These are phyloP conservation scores for Pistacia integerrima DNA, from an alignment of 345 rosid genomes.

Conservation along the genomic window DNA sequence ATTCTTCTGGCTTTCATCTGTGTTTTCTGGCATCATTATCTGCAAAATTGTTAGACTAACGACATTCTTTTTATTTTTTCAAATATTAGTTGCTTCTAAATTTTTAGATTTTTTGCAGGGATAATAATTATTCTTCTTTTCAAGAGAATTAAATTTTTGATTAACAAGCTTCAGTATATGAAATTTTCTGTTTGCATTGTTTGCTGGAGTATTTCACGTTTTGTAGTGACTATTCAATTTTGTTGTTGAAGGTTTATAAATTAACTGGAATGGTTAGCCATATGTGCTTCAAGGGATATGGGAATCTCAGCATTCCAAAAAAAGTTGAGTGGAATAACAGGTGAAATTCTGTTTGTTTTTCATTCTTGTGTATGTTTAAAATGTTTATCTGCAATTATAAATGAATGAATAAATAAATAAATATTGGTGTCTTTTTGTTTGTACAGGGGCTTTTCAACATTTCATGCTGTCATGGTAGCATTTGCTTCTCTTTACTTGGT, in stretches of 20 bases:
- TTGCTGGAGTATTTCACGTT: neutral
- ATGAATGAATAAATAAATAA: neutral
- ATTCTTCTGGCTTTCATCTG: constrained; percentile 35
- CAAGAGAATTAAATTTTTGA: too few relatives aligned
- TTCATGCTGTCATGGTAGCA: constrained; percentile 70
- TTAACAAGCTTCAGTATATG: neutral
- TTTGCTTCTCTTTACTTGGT: constrained; percentile 65
- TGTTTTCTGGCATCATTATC: constrained; percentile 46
- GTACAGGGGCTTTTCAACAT: constrained; percentile 84
- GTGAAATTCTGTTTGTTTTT: constrained; percentile 30
- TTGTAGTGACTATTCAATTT: constrained; percentile 13
- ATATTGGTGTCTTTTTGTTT: constrained; percentile 14
- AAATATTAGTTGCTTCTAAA: too few relatives aligned
- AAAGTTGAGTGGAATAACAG: constrained; percentile 87
- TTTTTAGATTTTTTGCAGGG: too few relatives aligned
- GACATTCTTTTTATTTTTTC: neutral
- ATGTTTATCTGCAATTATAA: neutral
- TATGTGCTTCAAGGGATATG: constrained; percentile 52
- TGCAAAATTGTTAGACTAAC: constrained; percentile 47
- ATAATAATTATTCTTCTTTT: neutral
- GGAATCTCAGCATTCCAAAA: constrained; percentile 49
- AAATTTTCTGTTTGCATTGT: too few relatives aligned
- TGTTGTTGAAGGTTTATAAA: constrained; percentile 60
- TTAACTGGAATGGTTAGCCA: constrained; percentile 55
- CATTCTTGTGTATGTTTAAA: neutral